phyloP scores from a whole-genome alignment of 2,329 filamentous ascomycete species.

The Neonectria sp. region DNA sequence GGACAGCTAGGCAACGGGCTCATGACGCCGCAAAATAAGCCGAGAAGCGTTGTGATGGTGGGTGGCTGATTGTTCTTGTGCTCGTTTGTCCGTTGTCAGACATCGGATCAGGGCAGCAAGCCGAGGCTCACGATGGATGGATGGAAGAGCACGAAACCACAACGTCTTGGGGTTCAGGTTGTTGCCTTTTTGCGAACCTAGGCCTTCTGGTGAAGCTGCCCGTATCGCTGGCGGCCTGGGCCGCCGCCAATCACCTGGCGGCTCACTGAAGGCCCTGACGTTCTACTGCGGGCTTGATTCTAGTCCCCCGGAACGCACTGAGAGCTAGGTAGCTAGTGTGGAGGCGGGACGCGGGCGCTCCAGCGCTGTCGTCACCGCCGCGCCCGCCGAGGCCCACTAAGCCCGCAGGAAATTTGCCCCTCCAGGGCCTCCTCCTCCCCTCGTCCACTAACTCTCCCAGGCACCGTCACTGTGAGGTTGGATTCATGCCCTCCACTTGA shows the following conservation, averaged over 20 bases:
- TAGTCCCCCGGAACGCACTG: constrained; percentile 11
- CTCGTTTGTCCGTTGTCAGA: constrained; percentile 3
- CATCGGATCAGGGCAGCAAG: background rate
- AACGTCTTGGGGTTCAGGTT: background rate
- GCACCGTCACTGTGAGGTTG: background rate
- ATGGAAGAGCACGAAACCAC: background rate
- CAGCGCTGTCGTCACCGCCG: constrained; percentile 42
- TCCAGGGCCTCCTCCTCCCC: constrained; percentile 24
- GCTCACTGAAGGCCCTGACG: constrained; percentile 12
- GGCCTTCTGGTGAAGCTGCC: too few relatives aligned
- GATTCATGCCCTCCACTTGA: background rate
- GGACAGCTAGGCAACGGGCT: background rate
- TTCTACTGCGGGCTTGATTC: background rate
- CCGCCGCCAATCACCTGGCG: constrained; percentile 16
- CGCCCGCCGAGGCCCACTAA: constrained; percentile 31
- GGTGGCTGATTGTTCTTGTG: background rate
- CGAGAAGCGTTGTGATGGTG: background rate
- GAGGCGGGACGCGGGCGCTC: background rate
- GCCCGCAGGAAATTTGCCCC: constrained; percentile 37
- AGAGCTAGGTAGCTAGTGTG: background rate
- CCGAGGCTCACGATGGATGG: constrained; percentile 19
- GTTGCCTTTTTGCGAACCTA: background rate
- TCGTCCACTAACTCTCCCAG: constrained; percentile 8
- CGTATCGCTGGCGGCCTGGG: background rate
- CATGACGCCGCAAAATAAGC: constrained; percentile 1